Evolutionary conservation across 371 early-diverging fungal species (phyloP), one percentile per base, ranked within the genome.

Genomic region (Synchytrium microbalum): DNA sequence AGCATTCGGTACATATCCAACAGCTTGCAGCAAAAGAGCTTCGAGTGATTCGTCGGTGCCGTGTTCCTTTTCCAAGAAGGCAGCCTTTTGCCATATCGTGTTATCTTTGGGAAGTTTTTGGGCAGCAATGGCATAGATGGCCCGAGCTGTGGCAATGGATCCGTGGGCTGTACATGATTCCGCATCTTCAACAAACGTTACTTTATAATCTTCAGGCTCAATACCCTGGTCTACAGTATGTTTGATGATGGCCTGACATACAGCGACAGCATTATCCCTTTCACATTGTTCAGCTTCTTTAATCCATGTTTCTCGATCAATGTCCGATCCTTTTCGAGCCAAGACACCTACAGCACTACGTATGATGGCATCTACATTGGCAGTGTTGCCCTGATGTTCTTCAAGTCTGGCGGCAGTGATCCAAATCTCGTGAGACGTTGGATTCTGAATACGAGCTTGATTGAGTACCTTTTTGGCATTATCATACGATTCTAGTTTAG

Each of bases 381-480:
- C 57, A 25, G 25, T 71, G 62, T 90, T 86, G 5, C 84, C 88
- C 61, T 91, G 81, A 54, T 86, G 79, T 69, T 95, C 98, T 72
- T 94, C 92, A 10, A 98, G 81, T 64, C 89, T 85, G 24, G 96
- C 96, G 26, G 92, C 96, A 3, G 92, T 86, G 53, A 98, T 86
- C 96, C 96, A 98, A 58, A 96, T 84, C 62, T 95, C 95, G 72
- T 92, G 92, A 58, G 89, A 88, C 0, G 92, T 90, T 8, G 96
- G 96, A 25, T 91, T 83, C 0, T 84, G 81, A 28, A 77, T 69
- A n/a, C 93, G 88, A 0, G 95, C 98, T 59, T 86, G 83, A 72
- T 95, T 95, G 51, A 98, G 77, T 8, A 96, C 92, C 51, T 81
- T 85, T 66, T 85, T 85, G 0, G 97, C 96, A 68, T 92, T 88